These are phyloP conservation scores for Hemileia vastatrix DNA, from an alignment of 1,284 basidiomycete species.

Conservation along the genomic window DNA sequence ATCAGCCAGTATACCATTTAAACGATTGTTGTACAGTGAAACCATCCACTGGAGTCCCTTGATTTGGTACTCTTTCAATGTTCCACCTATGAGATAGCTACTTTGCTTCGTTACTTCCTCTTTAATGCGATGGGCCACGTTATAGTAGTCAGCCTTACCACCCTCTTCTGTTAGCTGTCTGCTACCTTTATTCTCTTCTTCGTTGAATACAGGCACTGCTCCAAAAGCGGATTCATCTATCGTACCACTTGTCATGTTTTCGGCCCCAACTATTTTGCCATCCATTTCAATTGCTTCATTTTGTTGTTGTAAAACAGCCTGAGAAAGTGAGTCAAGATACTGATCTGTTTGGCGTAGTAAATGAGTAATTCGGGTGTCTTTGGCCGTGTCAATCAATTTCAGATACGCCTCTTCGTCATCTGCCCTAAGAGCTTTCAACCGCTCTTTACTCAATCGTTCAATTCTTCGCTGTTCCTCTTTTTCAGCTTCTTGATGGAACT, in stretches of 20 bases:
- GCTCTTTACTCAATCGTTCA: conserved; percentile 91
- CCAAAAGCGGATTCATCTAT: conserved; percentile 39
- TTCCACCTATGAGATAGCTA: conserved; percentile 64
- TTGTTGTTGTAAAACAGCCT: conserved; percentile 90
- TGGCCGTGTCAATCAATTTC: conserved; percentile 97
- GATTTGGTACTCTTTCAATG: conserved; percentile 67
- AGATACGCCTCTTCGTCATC: conserved; percentile 99
- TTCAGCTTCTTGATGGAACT: conserved; percentile 48
- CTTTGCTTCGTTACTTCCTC: conserved; percentile 83
- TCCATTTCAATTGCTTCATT: conserved; percentile 56
- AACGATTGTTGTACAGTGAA: conserved; percentile 79
- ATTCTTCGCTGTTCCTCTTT: conserved; percentile 56
- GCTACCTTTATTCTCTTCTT: conserved; percentile 54
- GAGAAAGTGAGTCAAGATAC: conserved; percentile 88
- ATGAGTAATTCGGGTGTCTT: conserved; percentile 98
- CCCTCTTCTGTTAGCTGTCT: conserved; percentile 51
- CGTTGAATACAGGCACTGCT: conserved; percentile 46
- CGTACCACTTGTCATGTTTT: conserved; percentile 10
- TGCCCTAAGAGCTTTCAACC: conserved; percentile 92
- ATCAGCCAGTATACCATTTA: conserved; percentile 70
- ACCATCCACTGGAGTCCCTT: conserved; percentile 97
- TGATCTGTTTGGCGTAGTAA: conserved; percentile 85
- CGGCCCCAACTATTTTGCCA: conserved; percentile 29
- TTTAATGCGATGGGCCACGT: conserved; percentile 83
- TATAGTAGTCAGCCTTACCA: conserved; percentile 85